Evolutionary conservation across 2,329 filamentous ascomycete species (phyloP).

Genomic region (Aspergillus sclerotialis): DNA sequence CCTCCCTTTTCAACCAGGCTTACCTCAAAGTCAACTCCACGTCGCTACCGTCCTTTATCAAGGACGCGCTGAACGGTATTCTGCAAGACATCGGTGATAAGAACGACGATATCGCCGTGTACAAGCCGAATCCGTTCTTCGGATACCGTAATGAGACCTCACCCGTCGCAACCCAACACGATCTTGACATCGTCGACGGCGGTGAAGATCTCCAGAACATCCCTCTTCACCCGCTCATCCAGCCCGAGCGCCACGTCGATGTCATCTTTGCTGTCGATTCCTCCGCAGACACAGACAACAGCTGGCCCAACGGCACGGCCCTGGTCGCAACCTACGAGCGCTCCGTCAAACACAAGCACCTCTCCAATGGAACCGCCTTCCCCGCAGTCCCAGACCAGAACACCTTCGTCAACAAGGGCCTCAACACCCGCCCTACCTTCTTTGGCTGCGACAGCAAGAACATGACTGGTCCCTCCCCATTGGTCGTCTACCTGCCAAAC

Average conservation of each 20-base stretch:
- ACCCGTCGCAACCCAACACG: slow-evolving; percentile 46
- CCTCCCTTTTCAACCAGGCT: slow-evolving; percentile 73
- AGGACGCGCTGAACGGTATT: slow-evolving; percentile 45
- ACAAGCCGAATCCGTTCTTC: slow-evolving; percentile 67
- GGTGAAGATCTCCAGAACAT: slow-evolving; percentile 71
- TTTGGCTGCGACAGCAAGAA: slow-evolving; percentile 67
- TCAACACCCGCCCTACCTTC: slow-evolving; percentile 67
- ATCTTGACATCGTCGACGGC: slow-evolving; percentile 66
- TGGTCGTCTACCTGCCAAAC: slow-evolving; percentile 83
- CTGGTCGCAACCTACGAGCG: slow-evolving; percentile 66
- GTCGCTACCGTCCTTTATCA: slow-evolving; percentile 44
- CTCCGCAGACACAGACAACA: slow-evolving; percentile 59
- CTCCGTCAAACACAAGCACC: slow-evolving; percentile 43
- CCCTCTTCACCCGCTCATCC: slow-evolving; percentile 66
- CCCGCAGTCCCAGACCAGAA: slow-evolving; percentile 63
- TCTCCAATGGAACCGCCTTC: slow-evolving; percentile 61
- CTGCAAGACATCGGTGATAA: slow-evolving; percentile 49
- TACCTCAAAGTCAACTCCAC: slow-evolving; percentile 57
- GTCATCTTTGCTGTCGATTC: slow-evolving; percentile 73
- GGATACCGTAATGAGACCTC: slow-evolving; percentile 53
- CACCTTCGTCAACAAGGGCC: slow-evolving; percentile 66
- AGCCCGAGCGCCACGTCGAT: slow-evolving; percentile 61
- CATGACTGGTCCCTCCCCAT: slow-evolving; percentile 49
- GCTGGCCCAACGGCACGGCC: slow-evolving; percentile 69
- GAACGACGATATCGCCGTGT: slow-evolving; percentile 66